Evolutionary conservation across 768 basidiomycete genomes (phyloP), one percentile per base, ranked within the genome.

Genomic region (Postia placenta): DNA sequence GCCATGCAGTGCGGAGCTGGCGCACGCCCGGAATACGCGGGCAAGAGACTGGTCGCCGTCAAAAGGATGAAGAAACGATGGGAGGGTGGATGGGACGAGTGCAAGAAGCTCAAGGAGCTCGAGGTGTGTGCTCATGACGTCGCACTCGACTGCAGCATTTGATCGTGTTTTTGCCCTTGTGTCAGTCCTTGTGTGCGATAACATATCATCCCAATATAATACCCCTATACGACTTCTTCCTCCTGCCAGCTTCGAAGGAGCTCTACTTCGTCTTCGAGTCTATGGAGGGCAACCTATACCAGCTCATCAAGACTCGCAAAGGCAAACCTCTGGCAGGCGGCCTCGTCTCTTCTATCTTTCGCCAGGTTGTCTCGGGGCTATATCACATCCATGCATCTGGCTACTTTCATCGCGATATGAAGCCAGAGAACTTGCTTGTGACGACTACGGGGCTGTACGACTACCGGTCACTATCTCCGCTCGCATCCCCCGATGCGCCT

Each of bases 391-490:
- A 99, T 67, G 65, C 74, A 12, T 74, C 84, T 25, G 96, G 95
- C 28, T 99, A 95, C 69, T 99, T 99, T 69, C 96, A 99, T 69
- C 89, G 96, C 42, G 96, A 99, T 67, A 96, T 99, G 92, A 99
- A 99, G 69, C 96, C 96, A 30, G 96, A 99, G 67, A 99, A 99
- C 60, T 86, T 98, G 6, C 81, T 99, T 45, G 96, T 99, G 59
- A 98, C 96, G 15, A 98, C 96, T 1, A 96, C 92, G 12, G 96
- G 96, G 17, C 77, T 95, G 45, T 85, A 87, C 56, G 91, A 96
- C 68, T 99, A 99, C 63, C 81, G 80, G 23, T 78, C 89, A 9
- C 76, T 91, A 25, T 83, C 82, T n/a, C 83, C 89, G 11, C 61
- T 77, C 44, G 79, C 83, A 15, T 73, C 76, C 47, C 79, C 76